Conservation (phyloP, 73 alveolate species). For the Uronychia binucleata region DNA sequence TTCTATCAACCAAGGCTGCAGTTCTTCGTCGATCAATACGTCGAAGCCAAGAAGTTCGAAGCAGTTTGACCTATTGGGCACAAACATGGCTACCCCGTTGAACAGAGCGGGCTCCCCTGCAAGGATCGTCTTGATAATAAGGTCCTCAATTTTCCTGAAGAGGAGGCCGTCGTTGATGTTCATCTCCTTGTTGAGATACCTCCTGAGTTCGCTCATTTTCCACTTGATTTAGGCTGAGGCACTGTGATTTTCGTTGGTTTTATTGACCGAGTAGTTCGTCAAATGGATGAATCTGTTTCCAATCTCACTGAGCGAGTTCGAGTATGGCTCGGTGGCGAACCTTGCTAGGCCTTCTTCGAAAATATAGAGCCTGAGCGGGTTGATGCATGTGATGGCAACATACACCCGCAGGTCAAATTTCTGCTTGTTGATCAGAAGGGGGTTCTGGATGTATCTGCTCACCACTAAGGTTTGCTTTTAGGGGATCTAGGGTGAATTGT, state of each 20-base stretch:
- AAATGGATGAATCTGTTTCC: constrained; percentile 56
- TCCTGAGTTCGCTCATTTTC: not conserved
- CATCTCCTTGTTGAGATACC: not conserved
- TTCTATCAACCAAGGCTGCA: constrained; percentile 87
- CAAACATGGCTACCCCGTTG: constrained; percentile 78
- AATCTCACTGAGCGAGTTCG: constrained; percentile 16
- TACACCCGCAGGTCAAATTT: constrained; percentile 81
- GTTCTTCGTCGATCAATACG: constrained; percentile 65
- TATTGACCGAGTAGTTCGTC: constrained; percentile 60
- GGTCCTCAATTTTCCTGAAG: not conserved
- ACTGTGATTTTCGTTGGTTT: constrained; percentile 6
- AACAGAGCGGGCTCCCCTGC: constrained; percentile 74
- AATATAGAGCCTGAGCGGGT: constrained; percentile 74
- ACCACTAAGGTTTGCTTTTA: constrained; percentile 58
- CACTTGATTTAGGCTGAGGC: not conserved
- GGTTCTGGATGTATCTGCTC: constrained; percentile 73
- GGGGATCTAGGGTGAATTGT: constrained; percentile 20
- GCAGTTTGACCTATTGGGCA: constrained; percentile 73
- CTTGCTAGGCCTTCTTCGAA: constrained; percentile 75
- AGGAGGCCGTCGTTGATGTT: not conserved
- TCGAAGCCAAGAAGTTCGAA: constrained; percentile 88
- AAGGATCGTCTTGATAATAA: not conserved
- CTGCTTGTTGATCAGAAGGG: constrained; percentile 71
- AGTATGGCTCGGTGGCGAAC: constrained; percentile 82
- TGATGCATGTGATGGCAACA: constrained; percentile 70